Percentiles rank a stretch among this genome's conserved stretches.
Evolutionary conservation across 306 rosid genomes (phyloP).

Genomic region (Prunus armeniaca): DNA sequence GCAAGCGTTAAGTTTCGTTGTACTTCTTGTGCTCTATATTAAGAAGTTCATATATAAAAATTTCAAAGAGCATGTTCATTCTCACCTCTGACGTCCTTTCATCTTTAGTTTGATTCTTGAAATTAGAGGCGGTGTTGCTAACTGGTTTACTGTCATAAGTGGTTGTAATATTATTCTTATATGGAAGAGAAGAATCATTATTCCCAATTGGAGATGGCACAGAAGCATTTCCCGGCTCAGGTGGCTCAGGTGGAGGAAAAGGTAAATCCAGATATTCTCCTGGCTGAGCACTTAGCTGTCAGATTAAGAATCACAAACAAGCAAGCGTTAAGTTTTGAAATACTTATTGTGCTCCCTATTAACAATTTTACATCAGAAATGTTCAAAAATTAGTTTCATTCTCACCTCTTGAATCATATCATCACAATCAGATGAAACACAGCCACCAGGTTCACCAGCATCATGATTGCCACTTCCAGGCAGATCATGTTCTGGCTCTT

Average conservation of each 20-base stretch:
- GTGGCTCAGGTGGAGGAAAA: neutral
- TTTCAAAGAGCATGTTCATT: constrained; percentile 10
- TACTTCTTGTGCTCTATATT: constrained; percentile 1
- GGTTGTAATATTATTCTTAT: neutral
- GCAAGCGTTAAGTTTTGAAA: constrained; percentile 2
- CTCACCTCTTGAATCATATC: constrained; percentile 4
- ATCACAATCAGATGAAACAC: neutral
- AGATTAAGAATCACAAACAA: constrained; percentile 11
- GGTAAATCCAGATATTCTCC: neutral
- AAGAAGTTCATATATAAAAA: constrained; percentile 1
- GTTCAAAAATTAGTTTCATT: neutral
- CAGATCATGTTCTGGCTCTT: neutral
- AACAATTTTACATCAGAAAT: neutral
- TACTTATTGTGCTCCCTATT: constrained; percentile 2
- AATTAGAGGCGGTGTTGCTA: neutral
- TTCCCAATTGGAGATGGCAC: neutral
- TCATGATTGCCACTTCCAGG: neutral
- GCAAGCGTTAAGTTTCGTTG: constrained; percentile 6
- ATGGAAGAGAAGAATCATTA: neutral
- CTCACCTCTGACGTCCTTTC: constrained; percentile 30
- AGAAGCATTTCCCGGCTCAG: neutral
- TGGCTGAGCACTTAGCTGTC: constrained; percentile 1
- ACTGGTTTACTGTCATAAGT: neutral
- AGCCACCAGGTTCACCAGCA: neutral
- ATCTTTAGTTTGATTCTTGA: neutral